Evolutionary conservation across 164 flowering plant species (phyloP), one percentile per base, ranked within the genome.

Genomic region (Umbellularia californica): DNA sequence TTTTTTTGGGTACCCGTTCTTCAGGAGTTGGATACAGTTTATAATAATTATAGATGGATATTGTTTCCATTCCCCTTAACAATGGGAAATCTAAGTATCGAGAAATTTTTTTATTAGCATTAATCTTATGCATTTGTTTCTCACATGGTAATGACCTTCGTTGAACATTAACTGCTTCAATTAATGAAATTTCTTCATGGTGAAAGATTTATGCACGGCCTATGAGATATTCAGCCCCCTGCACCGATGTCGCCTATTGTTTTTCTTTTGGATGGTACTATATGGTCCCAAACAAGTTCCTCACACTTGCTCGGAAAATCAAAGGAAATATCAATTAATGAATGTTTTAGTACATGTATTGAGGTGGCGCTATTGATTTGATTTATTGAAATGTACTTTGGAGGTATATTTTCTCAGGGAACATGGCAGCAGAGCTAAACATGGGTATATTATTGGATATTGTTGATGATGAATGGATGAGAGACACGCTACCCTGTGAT

Each of bases 381-480:
- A 30, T 15, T 30, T 20, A 66, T 19, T 30, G 50, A 12, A 66
- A 5, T 30, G 20, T 69, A 41, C 6, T 20, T 55, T 55, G 60
- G 60, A 55, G 20, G n/a, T 55, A 11, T 55, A 0, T 55, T 55
- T 55, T 55, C 60, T 69, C 55, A 69, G 71, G 41, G 35, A 69
- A 71, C 28, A 87, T 87, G 91, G 85, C 89, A 60, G 91, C 89
- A 60, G 91, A 88, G 52, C 72, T 82, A 47, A 90, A 84, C 83
- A 55, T 86, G 77, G 95, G 92, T 3, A 71, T 89, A 22, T 79
- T 90, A 23, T 84, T 90, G 24, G 95, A 89, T 69, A 76, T 89
- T 30, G 87, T 90, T 65, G 95, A 89, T 81, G 92, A 90, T 35
- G 91, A 90, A 76, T 89, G 95, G 95, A 89, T 87, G 95, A 85